phyloP scores from a whole-genome alignment of 257 asterid species.

The Solanum chiquidenum region DNA sequence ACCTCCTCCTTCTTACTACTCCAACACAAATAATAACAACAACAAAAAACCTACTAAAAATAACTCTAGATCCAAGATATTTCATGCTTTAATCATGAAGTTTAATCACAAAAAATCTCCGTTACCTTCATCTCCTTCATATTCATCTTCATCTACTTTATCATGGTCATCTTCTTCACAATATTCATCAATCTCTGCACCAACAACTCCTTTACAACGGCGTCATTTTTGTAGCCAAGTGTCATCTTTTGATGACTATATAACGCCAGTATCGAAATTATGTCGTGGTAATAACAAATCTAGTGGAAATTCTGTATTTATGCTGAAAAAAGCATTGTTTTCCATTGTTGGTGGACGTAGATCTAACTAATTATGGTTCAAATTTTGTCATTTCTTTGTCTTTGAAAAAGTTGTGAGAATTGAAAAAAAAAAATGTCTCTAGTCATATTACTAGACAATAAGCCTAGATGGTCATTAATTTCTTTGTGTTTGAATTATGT shows the following conservation, averaged over 20 bases:
- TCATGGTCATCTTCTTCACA: slow-evolving; percentile 7
- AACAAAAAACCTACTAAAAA: background rate
- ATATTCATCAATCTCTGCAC: slow-evolving; percentile 5
- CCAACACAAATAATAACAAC: background rate
- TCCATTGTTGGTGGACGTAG: slow-evolving; percentile 7
- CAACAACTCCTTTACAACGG: background rate
- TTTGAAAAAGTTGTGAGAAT: background rate
- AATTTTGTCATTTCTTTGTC: background rate
- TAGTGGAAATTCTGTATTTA: background rate
- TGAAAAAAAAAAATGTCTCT: background rate
- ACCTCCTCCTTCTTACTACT: slow-evolving; percentile 22
- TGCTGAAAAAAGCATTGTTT: slow-evolving; percentile 5
- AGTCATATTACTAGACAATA: background rate
- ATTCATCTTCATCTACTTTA: background rate
- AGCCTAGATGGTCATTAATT: background rate
- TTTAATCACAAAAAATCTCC: background rate
- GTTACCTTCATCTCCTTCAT: slow-evolving; percentile 4
- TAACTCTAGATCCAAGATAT: slow-evolving; percentile 4
- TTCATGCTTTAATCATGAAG: background rate
- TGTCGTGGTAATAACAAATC: slow-evolving; percentile 1
- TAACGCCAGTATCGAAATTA: background rate
- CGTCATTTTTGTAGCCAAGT: slow-evolving; percentile 6
- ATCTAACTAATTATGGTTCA: slow-evolving; percentile 1
- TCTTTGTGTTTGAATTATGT: background rate
- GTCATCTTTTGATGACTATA: background rate